These are phyloP conservation scores for Amanita thiersii DNA, from an alignment of 768 basidiomycete genomes.

Conservation along the genomic window DNA sequence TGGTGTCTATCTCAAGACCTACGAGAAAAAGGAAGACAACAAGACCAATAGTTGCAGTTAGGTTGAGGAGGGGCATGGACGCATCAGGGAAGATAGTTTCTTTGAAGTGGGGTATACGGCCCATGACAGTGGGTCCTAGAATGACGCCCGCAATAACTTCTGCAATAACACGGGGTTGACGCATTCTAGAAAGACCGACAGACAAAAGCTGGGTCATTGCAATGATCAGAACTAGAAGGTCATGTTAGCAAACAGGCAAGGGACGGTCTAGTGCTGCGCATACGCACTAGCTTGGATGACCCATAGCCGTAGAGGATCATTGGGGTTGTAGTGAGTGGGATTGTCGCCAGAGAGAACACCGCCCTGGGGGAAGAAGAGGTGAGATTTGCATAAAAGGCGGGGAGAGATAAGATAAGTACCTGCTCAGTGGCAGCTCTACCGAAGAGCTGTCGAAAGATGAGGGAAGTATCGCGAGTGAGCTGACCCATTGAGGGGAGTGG, in stretches of 20 bases:
- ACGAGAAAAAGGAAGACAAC: conserved; percentile 78
- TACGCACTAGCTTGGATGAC: conserved; percentile 63
- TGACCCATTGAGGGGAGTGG: conserved; percentile 33
- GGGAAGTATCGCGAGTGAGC: conserved; percentile 28
- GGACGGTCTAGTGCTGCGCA: background rate
- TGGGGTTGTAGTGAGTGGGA: conserved; percentile 50
- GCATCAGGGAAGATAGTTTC: conserved; percentile 45
- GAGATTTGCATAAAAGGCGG: background rate
- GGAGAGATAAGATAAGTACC: conserved; percentile 20
- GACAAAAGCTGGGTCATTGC: conserved; percentile 68
- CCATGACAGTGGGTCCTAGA: conserved; percentile 72
- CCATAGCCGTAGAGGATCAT: conserved; percentile 72
- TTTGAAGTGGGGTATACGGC: conserved; percentile 71
- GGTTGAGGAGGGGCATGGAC: conserved; percentile 50
- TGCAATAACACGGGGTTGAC: conserved; percentile 89
- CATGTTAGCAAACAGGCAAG: conserved; percentile 7
- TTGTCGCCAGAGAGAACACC: conserved; percentile 75
- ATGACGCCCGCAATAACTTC: conserved; percentile 90
- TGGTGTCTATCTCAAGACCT: conserved; percentile 76
- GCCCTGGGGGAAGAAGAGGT: conserved; percentile 33
- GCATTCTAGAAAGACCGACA: conserved; percentile 54
- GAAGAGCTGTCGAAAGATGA: conserved; percentile 22
- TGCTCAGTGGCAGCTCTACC: conserved; percentile 41
- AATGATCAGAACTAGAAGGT: conserved; percentile 66
- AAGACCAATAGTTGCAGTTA: conserved; percentile 72